Evolutionary conservation across 2,329 filamentous ascomycete genomes (phyloP), one percentile per base, ranked within the genome.

Genomic region (Xylariaceae sp.): DNA sequence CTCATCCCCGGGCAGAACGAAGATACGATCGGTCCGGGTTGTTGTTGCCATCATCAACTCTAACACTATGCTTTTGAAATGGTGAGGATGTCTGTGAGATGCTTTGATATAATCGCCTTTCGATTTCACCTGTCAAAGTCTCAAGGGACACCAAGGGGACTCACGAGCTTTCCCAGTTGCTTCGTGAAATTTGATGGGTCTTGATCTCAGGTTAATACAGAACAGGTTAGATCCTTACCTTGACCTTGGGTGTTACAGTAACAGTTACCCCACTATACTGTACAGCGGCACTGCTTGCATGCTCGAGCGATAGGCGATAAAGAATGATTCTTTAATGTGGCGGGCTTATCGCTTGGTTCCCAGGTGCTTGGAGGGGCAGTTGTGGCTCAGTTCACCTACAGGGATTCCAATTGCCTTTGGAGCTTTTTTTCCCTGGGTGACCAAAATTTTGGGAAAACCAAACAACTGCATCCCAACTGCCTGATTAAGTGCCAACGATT

Each of bases 1-100:
- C 21, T 67, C 58, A 53, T 96, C 88, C 50, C 92, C 89, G 0
- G 92, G 92, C 5, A 97, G 76, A 45, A 96, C 76, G 46, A 90
- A 69, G 32, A 67, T 66, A n/a, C 70, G 64, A 18, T 77, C 69
- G 23, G 73, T 65, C 9, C 49, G 36, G 18, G 38, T 38, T 16
- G 74, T 62, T 78, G n/a, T n/a, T n/a, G n/a, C n/a, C n/a, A n/a
- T n/a, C n/a, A n/a, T n/a, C n/a, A n/a, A 84, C 84, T 32, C 31
- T 57, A 49, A 31, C 21, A 24, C 6, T 24, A 11, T 11, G 21
- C 11, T 7, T 7, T 24, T 11, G 11, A 24, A 11, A 24, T 24
- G 21, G 6, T 24, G 21, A 38, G 16, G 43, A 32, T 12, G n/a
- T 26, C 14, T 17, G 3, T 17, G n/a, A n/a, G n/a, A n/a, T n/a